Base-by-base conservation (phyloP, 1,284 basidiomycete genomes). In the Lentinus polychrous region DNA sequence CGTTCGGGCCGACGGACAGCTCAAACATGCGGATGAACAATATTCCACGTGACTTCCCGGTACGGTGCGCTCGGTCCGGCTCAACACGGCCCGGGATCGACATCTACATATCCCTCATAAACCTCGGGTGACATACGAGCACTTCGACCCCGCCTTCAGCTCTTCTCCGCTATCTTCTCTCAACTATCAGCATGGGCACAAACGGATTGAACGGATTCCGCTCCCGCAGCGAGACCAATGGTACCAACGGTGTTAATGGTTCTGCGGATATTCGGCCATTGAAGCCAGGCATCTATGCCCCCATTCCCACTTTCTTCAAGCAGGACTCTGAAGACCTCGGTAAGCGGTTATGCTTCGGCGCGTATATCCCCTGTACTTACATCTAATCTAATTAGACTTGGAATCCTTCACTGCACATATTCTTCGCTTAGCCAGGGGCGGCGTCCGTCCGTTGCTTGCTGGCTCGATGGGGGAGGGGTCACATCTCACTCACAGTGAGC, bases 241-340 rank as follows among this genome's bases (percentile, higher is more conserved):
- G 32, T 43, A 17, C 15, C 8, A 14, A 43, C 23, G 56, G 55
- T 11, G 43, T 46, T 14, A 55, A 60, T 42, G 55, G 56, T n/a
- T 38, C 49, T 14, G 18, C 15, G 33, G 44, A 18, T 42, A 52
- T 47, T 31, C 78, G 85, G 43, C 73, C 78, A 12, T 70, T 91
- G 55, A 78, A 71, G 49, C 66, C 87, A n/a, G 91, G 91, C 36
- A 80, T 93, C 49, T 94, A 78, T 67, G 86, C 87, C 10, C 91
- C 91, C 24, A 84, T 92, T 59, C 90, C 87, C 8, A 82, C 88
- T 11, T 93, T 93, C 70, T 92, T 92, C 70, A 66, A 81, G 34
- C 74, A 75, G 6, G 72, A 74, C 40, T 75, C 80, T 42, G 89
- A 94, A 66, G 89, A 93, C 57, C 76, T 94, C 52, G 44, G 44